These are phyloP conservation scores for Rhinocladiella similis DNA, from an alignment of 2,329 filamentous ascomycete genomes.

Conservation along the genomic window DNA sequence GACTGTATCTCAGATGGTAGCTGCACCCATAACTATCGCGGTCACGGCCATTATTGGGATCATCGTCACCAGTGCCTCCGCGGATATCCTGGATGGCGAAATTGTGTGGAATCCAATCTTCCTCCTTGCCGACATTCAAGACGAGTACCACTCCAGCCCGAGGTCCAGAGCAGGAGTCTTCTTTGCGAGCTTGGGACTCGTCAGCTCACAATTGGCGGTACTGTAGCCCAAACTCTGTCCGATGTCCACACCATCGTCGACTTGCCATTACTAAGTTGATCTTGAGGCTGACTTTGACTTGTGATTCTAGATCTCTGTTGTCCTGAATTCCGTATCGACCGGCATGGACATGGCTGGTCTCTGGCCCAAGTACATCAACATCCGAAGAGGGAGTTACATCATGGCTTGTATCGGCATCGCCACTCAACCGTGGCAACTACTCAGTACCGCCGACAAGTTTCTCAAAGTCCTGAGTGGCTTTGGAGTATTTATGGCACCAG, in stretches of 20 bases:
- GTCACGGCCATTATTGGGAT: constrained; percentile 40
- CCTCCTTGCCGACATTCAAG: constrained; percentile 37
- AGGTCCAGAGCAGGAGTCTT: constrained; percentile 39
- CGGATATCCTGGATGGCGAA: constrained; percentile 30
- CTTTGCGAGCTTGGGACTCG: constrained; percentile 39
- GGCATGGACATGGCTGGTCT: constrained; percentile 59
- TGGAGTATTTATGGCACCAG: constrained; percentile 49
- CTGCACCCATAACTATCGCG: constrained; percentile 39
- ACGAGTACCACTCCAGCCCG: constrained; percentile 36
- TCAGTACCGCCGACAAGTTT: constrained; percentile 38
- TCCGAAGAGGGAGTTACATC: constrained; percentile 55
- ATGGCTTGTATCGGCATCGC: constrained; percentile 47
- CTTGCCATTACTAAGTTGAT: too few relatives aligned
- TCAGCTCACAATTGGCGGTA: constrained; percentile 38
- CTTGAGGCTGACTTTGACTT: too few relatives aligned
- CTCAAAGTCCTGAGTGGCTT: constrained; percentile 42
- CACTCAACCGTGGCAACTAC: constrained; percentile 42
- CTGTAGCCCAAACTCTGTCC: too few relatives aligned
- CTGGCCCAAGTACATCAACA: constrained; percentile 56
- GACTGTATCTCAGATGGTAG: constrained; percentile 30
- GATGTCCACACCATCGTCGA: too few relatives aligned
- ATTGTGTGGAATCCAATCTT: constrained; percentile 43
- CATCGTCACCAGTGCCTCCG: constrained; percentile 38
- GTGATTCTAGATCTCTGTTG: constrained; percentile 33
- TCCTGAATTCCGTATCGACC: constrained; percentile 51